Conservation (phyloP, 768 basidiomycete species). For the Termitomyces sp. region DNA sequence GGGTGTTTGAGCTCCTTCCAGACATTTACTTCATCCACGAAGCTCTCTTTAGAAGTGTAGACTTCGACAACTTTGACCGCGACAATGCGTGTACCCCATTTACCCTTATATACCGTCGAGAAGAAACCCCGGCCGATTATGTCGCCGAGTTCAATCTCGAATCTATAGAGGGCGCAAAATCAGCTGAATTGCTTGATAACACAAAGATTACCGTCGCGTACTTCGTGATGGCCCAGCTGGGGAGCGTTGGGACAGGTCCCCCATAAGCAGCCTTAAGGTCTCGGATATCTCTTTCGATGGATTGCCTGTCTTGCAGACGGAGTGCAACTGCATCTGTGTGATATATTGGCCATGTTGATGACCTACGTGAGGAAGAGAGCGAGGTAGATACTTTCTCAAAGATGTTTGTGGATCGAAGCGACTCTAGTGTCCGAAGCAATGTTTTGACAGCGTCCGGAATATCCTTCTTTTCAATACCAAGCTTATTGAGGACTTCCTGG, state of each 20-base stretch:
- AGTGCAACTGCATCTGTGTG: not conserved
- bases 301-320: not conserved
- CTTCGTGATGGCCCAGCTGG: slow-evolving; percentile 74
- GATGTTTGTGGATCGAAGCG: slow-evolving; percentile 3
- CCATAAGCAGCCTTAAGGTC: not conserved
- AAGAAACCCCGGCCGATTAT: slow-evolving; percentile 71
- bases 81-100: slow-evolving; percentile 57
- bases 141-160: slow-evolving; percentile 66
- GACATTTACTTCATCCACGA: slow-evolving; percentile 63
- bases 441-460: slow-evolving; percentile 54
- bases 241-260: slow-evolving; percentile 29
- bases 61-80: slow-evolving; percentile 68
- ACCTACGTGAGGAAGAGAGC: not conserved
- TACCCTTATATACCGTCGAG: slow-evolving; percentile 69
- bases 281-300: slow-evolving; percentile 5
- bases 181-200: not conserved
- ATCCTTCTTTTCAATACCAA: slow-evolving; percentile 37
- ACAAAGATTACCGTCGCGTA: slow-evolving; percentile 15
- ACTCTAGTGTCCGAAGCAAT: slow-evolving; percentile 41
- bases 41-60: slow-evolving; percentile 47
- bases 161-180: slow-evolving; percentile 27
- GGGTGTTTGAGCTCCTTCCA: slow-evolving; percentile 71
- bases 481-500: slow-evolving; percentile 33
- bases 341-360: slow-evolving; percentile 11
- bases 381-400: slow-evolving; percentile 4